phyloP scores from a whole-genome alignment of 2,329 filamentous ascomycete species.

The Ascochyta viciae-villosae region DNA sequence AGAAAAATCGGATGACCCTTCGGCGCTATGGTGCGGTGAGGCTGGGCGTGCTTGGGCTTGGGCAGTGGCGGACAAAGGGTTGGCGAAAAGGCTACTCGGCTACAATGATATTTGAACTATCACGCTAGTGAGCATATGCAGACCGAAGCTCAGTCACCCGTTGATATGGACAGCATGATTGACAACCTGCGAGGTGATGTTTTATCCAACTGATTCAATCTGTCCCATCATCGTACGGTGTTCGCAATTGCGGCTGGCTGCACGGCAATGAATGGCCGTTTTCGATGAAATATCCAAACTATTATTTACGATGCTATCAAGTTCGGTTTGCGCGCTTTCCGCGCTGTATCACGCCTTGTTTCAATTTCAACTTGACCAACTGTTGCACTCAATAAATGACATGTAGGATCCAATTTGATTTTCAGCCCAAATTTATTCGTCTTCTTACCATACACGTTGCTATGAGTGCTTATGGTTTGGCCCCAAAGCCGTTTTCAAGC shows the following conservation, averaged over 20 bases:
- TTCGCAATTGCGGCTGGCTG: slow-evolving; percentile 11
- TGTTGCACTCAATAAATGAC: not conserved
- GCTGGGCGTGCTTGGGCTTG: slow-evolving; percentile 58
- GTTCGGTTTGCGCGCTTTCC: not conserved
- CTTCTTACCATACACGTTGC: not conserved
- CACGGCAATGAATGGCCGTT: slow-evolving; percentile 7
- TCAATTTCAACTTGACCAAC: not conserved
- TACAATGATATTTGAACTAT: slow-evolving; percentile 57
- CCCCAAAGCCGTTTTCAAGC: not conserved
- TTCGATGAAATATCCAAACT: not conserved
- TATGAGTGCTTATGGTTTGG: not conserved
- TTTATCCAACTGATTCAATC: not conserved
- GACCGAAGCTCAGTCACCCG: slow-evolving; percentile 19
- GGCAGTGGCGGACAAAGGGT: slow-evolving; percentile 54
- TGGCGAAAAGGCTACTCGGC: slow-evolving; percentile 57
- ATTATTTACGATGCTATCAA: not conserved
- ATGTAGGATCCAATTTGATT: not conserved
- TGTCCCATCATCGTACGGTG: slow-evolving; percentile 8
- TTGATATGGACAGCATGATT: slow-evolving; percentile 33
- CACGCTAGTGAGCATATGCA: not conserved
- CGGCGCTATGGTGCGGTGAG: slow-evolving; percentile 59
- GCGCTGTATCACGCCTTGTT: not conserved
- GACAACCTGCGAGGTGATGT: slow-evolving; percentile 3
- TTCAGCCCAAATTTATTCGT: not conserved
- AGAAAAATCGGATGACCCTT: slow-evolving; percentile 59